Evolutionary conservation across 352 stramenopile genomes (phyloP), one percentile per base, ranked within the genome.

Genomic region (Phytophthora citrophthora): DNA sequence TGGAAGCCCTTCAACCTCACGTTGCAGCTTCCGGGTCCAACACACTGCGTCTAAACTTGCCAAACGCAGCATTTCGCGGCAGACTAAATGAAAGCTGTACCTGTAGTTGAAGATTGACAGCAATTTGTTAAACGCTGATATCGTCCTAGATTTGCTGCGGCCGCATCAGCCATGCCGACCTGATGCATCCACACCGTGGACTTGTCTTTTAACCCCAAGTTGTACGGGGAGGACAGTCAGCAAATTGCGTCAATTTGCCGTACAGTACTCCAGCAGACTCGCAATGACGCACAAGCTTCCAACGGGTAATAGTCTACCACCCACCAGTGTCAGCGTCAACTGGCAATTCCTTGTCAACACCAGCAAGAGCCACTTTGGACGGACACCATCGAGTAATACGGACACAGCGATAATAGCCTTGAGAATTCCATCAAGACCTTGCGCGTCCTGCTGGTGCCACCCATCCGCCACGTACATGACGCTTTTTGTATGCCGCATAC

Each of bases 361-460:
- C 9, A 34, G 9, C 9, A 2, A 34, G 8, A 3, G 29, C 7
- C 29, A 34, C 29, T 34, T 34, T 34, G 29, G 29, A 34, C 29
- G 29, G 29, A 13, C 8, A 10, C 3, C 29, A 10, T 11, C 1
- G 29, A 34, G 29, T 5, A 34, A 34, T 3, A 34, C 29, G 4
- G 36, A 20, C 36, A 8, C 36, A 41, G 36, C 36, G 26, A 29
- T 29, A 8, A 6, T 10, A 8, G 7, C 29, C 29, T 34, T 1
- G 29, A 1, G 9, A 32, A 41, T 15, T 34, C 18, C 34, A 47
- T 26, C 20, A 26, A 49, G 18, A 45, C 48, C 48, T 55, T 55
- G 48, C 32, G 29, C 48, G 48, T 34, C 41, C 41, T 48, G 9
- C 44, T 50, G 44, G 48, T 55, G 48, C 31, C 34, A 36, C 34